A percentile compares a stretch with the other conserved stretches of the same genome.
Evolutionary conservation across 345 rosid species (phyloP).

Genomic region (rapeseed (Brassica napus)): Da-Ae NC_063444.1:111001-111500

Average conservation of each 20-base stretch:
- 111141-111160: conserved; percentile 73
- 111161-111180: conserved; percentile 62
- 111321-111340: conserved; percentile 90
- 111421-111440: conserved; percentile 79
- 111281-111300: conserved; percentile 63
- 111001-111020: conserved; percentile 35
- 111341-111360: background rate
- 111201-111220: background rate
- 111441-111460: conserved; percentile 85
- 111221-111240: background rate
- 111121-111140: conserved; percentile 78
- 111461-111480: conserved; percentile 96
- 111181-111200: conserved; percentile 5
- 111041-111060: conserved; percentile 4
- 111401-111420: conserved; percentile 4
- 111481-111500: conserved; percentile 79
- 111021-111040: conserved; percentile 3
- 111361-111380: background rate
- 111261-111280: conserved; percentile 83
- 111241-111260: conserved; percentile 61
- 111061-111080: conserved; percentile 16
- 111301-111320: conserved; percentile 65
- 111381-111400: background rate
- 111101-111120: conserved; percentile 28
- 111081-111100: conserved; percentile 35